Percentiles rank a stretch among this genome's conserved stretches.
phyloP scores from a whole-genome alignment of 768 basidiomycete species.

The Macrolepiota albuminosa region DNA sequence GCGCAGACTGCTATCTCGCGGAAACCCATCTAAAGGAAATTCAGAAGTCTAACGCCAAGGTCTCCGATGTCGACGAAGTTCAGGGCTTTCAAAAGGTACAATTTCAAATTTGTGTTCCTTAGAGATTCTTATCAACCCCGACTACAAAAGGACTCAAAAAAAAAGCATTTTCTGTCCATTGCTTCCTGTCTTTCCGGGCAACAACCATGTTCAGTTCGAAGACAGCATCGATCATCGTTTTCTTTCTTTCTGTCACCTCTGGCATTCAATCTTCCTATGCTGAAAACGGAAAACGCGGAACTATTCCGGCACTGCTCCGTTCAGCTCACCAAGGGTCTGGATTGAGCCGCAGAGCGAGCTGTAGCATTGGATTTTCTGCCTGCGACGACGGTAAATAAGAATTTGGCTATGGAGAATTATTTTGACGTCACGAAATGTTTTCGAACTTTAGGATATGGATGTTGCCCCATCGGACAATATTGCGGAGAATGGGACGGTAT shows the following conservation, averaged over 20 bases:
- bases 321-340: background rate
- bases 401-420: background rate
- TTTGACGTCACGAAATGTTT: background rate
- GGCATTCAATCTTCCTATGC: background rate
- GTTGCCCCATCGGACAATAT: slow-evolving; percentile 18
- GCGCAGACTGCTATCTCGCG: background rate
- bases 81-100: background rate
- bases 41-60: background rate
- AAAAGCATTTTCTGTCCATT: background rate
- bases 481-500: slow-evolving; percentile 19
- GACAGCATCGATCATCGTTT: background rate
- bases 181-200: background rate
- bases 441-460: slow-evolving; percentile 9
- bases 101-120: background rate
- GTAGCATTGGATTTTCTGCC: background rate
- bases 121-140: background rate
- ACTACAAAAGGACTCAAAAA: background rate
- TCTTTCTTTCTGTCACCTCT: slow-evolving; percentile 1
- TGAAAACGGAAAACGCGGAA: background rate
- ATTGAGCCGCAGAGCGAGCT: background rate
- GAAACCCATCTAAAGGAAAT: background rate
- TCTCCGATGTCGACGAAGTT: background rate
- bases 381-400: background rate
- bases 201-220: background rate
- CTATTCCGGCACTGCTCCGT: slow-evolving; percentile 1